A percentile compares a stretch with the other conserved stretches of the same genome.
These are phyloP conservation scores for Glebionis coronaria DNA, from an alignment of 129 eudicot genomes.

Conservation along the genomic window DNA sequence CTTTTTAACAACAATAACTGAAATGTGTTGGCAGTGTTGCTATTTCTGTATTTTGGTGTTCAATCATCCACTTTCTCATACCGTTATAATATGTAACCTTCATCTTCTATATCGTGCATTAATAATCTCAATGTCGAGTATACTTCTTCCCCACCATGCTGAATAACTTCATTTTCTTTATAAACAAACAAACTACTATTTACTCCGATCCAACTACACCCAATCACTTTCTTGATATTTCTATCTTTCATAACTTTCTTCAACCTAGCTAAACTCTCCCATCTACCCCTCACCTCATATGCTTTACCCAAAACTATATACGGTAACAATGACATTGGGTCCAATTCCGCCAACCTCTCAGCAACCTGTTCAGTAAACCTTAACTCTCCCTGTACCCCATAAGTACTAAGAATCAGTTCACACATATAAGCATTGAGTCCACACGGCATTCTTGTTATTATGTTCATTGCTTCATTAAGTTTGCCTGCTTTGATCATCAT, in stretches of 20 bases:
- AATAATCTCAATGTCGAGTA: slow-evolving; percentile 42
- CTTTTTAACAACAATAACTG: no score
- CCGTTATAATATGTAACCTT: slow-evolving; percentile 13
- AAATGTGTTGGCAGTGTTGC: no score
- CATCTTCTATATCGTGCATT: slow-evolving; percentile 43
- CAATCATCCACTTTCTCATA: slow-evolving; percentile 12
- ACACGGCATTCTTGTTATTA: slow-evolving; percentile 37
- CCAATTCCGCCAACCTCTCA: slow-evolving; percentile 45
- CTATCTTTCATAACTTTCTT: slow-evolving; percentile 51
- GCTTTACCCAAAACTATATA: slow-evolving; percentile 54
- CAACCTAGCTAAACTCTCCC: slow-evolving; percentile 82
- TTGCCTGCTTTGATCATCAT: slow-evolving; percentile 58
- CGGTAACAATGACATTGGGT: slow-evolving; percentile 48
- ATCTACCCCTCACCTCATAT: slow-evolving; percentile 62
- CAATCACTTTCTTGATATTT: slow-evolving; percentile 30
- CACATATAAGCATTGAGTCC: slow-evolving; percentile 46
- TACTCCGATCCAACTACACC: slow-evolving; percentile 72
- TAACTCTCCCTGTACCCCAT: slow-evolving; percentile 44
- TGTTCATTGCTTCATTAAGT: slow-evolving; percentile 42
- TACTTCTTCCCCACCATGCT: slow-evolving; percentile 46
- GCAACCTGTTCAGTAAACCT: slow-evolving; percentile 47
- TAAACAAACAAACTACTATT: slow-evolving; percentile 32
- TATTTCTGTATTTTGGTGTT: not conserved
- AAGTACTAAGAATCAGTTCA: slow-evolving; percentile 45
- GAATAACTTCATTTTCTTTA: slow-evolving; percentile 41